These are phyloP conservation scores for Tylopilus sp. DNA, from an alignment of 1,284 basidiomycete genomes.

Conservation along the genomic window DNA sequence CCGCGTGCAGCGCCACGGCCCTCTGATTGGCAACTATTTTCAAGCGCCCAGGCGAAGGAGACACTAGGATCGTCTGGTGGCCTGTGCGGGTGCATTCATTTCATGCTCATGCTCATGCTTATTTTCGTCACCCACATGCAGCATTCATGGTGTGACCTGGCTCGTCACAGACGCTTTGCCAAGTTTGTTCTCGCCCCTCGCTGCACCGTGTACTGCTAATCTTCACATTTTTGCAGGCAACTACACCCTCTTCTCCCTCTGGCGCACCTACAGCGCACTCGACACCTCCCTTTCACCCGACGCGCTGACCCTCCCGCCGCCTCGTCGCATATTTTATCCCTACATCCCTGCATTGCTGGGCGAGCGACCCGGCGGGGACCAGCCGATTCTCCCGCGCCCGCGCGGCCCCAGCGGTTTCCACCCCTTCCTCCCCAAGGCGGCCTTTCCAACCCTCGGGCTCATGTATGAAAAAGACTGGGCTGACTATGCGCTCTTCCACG, in stretches of 20 bases:
- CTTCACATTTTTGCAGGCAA: slow-evolving; percentile 42
- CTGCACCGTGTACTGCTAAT: slow-evolving; percentile 1
- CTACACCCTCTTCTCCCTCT: slow-evolving; percentile 74
- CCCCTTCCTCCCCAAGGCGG: slow-evolving; percentile 60
- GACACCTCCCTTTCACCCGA: slow-evolving; percentile 53
- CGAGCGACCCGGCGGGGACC: slow-evolving; percentile 46
- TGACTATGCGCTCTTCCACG: slow-evolving; percentile 64
- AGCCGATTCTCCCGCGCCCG: slow-evolving; percentile 42
- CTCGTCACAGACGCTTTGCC: slow-evolving; percentile 47
- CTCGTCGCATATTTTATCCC: slow-evolving; percentile 71
- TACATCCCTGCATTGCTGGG: slow-evolving; percentile 56
- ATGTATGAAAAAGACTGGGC: slow-evolving; percentile 73
- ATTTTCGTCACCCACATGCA: slow-evolving; percentile 20
- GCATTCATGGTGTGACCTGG: slow-evolving; percentile 56
- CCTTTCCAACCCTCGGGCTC: slow-evolving; percentile 67
- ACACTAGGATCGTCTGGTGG: slow-evolving; percentile 56
- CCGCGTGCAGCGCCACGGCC: slow-evolving; percentile 45
- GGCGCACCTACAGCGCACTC: slow-evolving; percentile 73
- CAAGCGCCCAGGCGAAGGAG: slow-evolving; percentile 47
- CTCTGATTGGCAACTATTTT: slow-evolving; percentile 63
- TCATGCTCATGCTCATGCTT: no score
- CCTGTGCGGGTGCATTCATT: slow-evolving; percentile 38
- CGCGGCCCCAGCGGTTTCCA: slow-evolving; percentile 58
- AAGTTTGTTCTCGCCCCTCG: slow-evolving; percentile 36
- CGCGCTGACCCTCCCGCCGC: slow-evolving; percentile 55